Base-by-base conservation (phyloP, 305 asterid species). In the Fraxinus velutina region DNA sequence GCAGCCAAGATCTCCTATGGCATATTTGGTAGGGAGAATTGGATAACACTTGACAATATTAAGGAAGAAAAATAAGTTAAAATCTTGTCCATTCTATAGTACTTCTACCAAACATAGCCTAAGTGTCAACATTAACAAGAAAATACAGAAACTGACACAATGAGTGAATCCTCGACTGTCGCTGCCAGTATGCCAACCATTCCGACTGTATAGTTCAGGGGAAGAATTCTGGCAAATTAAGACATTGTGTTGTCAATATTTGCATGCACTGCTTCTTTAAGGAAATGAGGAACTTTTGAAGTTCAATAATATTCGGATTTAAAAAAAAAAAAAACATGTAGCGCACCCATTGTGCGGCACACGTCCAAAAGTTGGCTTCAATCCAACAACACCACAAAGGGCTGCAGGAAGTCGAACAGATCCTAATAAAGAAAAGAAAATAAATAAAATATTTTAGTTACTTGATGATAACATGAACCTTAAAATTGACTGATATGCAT, bases 321-420 rank as follows among this genome's bases (percentile, higher is more conserved):
- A 29, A 44, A 30, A 33, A 8, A 27, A 17, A 21, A 66, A 29
- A 57, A 74, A 0, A 10, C 5, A 6, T 6, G 24, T 76, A 33
- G 62, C 79, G 4, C 79, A 94, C 98, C 98, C 98, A 0, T 89
- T 83, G 80, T 85, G 96, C 44, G 98, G 92, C 57, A 95, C 83
- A 19, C 99, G 94, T 55, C 92, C 92, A 81, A 91, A 93, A 22
- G 93, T 92, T 76, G 98, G 93, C 90, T 95, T 95, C 22, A 95
- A 88, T 84, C 98, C 99, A 76, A 95, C 95, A 6, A 95, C 99
- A 29, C 99, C 99, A 86, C 99, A 95, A 44, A 95, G 93, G 75
- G 97, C 94, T 44, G 99, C 99, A 57, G 99, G 99, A 87, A 95
- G 90, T 82, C 99, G 87, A 13, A 95, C 97, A 21, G 99, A 95